phyloP scores from a whole-genome alignment of 495 filamentous ascomycete genomes.

The Trichoderma gamsii region DNA sequence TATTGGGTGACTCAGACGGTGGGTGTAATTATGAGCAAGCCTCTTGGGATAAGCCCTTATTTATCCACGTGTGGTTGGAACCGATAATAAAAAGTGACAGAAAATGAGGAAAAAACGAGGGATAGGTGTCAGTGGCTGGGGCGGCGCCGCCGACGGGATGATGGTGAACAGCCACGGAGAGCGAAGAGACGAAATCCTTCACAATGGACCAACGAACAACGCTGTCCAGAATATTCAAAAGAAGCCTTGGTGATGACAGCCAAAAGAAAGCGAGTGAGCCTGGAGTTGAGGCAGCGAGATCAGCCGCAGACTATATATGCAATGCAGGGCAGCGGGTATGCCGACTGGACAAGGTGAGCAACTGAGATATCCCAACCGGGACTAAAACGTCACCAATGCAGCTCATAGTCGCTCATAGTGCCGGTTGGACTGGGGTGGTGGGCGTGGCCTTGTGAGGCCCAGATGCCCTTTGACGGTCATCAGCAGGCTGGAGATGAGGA shows the following conservation, averaged over 20 bases:
- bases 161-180: not conserved
- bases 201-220: not conserved
- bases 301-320: constrained; percentile 10
- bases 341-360: not conserved
- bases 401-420: not conserved
- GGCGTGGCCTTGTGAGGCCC: constrained; percentile 6
- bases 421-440: not conserved
- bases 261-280: not conserved
- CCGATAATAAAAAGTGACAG: not conserved
- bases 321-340: not conserved
- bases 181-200: not conserved
- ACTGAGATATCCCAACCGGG: not conserved
- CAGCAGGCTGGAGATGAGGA: constrained; percentile 1
- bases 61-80: not conserved
- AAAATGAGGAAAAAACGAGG: not conserved
- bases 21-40: not conserved
- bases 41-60: not conserved
- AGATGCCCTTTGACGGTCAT: not conserved
- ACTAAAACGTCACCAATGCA: constrained; percentile 7
- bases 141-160: not conserved
- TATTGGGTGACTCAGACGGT: constrained; percentile 8
- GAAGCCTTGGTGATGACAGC: not conserved
- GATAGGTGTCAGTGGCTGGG: not conserved
- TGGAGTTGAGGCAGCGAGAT: constrained; percentile 11
- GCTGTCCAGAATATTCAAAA: constrained; percentile 7